Evolutionary conservation across 2,329 filamentous ascomycete genomes (phyloP).

Genomic region (Emergomyces pasteurianus): DNA sequence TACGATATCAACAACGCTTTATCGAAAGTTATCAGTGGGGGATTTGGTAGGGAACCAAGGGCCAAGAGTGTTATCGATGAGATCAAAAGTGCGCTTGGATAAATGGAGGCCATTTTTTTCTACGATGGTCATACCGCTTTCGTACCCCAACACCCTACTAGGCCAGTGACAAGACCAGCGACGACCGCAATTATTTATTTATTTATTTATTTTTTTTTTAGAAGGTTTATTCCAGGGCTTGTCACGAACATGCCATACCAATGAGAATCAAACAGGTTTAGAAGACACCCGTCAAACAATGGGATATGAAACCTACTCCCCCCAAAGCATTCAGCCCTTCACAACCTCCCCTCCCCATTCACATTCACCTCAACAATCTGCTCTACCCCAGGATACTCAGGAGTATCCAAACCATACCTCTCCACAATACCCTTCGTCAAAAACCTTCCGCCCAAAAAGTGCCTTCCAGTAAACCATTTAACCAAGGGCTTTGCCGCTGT

Average conservation of each 20-base stretch:
- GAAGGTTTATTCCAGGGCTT: neutral
- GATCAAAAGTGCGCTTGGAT: slow-evolving; percentile 37
- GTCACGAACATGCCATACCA: neutral
- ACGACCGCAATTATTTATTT: neutral
- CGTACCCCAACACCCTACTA: neutral
- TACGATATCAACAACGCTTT: slow-evolving; percentile 41
- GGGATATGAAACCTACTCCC: neutral
- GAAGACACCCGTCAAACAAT: neutral
- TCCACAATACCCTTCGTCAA: slow-evolving; percentile 63
- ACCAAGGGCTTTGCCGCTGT: slow-evolving; percentile 89
- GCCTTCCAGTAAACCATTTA: slow-evolving; percentile 65
- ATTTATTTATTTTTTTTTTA: neutral
- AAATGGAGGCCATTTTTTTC: neutral
- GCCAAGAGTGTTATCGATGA: slow-evolving; percentile 49
- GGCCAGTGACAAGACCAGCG: neutral
- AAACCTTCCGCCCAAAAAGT: slow-evolving; percentile 90
- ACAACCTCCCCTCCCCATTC: slow-evolving; percentile 26
- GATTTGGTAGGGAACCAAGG: slow-evolving; percentile 45
- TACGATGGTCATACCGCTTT: neutral
- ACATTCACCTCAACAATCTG: slow-evolving; percentile 68
- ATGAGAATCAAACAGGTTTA: neutral
- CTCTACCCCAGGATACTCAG: slow-evolving; percentile 72
- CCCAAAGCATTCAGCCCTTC: neutral
- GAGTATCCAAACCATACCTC: slow-evolving; percentile 77
- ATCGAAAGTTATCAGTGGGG: slow-evolving; percentile 35